These are phyloP conservation scores for Phoma sp. DNA, from an alignment of 2,329 filamentous ascomycete species.

Conservation along the genomic window DNA sequence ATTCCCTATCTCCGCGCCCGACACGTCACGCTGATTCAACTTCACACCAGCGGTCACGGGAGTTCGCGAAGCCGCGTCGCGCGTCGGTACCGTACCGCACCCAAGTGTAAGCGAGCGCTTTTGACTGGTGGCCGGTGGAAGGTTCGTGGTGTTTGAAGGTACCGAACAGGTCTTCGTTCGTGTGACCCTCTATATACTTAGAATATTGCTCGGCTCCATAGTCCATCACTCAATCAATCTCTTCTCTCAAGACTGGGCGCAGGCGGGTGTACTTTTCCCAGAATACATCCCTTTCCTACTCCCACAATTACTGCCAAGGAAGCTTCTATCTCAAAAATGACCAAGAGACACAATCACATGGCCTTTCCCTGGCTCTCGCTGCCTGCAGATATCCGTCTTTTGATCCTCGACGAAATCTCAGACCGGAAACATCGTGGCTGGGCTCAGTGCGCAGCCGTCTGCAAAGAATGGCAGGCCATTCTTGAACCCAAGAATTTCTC, in stretches of 20 bases:
- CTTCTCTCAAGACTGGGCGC: too few relatives aligned
- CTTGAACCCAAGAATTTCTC: slow-evolving; percentile 29
- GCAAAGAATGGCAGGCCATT: slow-evolving; percentile 29
- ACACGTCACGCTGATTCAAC: background rate
- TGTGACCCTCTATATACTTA: too few relatives aligned
- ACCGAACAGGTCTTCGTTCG: too few relatives aligned
- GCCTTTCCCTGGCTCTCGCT: slow-evolving; percentile 25
- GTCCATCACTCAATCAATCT: too few relatives aligned
- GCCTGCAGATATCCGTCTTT: slow-evolving; percentile 29
- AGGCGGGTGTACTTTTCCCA: too few relatives aligned
- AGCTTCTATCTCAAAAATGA: slow-evolving; percentile 1
- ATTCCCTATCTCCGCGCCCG: background rate
- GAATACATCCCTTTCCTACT: too few relatives aligned
- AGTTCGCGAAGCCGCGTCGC: background rate
- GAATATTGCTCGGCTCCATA: too few relatives aligned
- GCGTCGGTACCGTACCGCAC: too few relatives aligned
- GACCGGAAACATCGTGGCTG: slow-evolving; percentile 27
- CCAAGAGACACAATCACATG: slow-evolving; percentile 16
- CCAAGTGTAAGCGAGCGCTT: too few relatives aligned
- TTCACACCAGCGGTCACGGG: background rate
- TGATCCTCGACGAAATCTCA: slow-evolving; percentile 26
- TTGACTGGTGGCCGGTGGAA: too few relatives aligned
- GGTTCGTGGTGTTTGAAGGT: too few relatives aligned
- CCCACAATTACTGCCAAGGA: background rate
- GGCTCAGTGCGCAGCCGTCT: slow-evolving; percentile 27